Evolutionary conservation across 2,329 filamentous ascomycete genomes (phyloP).

Genomic region (Hymenoscyphus occultus): DNA sequence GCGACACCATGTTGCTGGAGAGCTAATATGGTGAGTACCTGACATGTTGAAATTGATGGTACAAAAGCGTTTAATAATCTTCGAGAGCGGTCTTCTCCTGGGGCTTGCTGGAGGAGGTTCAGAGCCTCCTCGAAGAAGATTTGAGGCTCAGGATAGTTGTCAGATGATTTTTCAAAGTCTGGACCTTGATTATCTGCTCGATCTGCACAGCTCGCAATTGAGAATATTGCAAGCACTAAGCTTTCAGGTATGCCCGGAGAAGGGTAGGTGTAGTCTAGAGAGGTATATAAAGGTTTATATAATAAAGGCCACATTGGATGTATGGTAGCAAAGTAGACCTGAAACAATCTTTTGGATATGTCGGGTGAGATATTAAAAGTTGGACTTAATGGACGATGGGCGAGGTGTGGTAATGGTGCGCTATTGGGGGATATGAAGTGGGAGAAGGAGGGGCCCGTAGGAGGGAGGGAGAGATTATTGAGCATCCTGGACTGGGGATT

Average conservation of each 20-base stretch:
- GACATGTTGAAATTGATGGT: conserved; percentile 32
- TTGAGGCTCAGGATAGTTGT: conserved; percentile 23
- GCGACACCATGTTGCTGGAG: conserved; percentile 35
- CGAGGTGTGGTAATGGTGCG: neutral
- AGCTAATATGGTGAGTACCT: conserved; percentile 31
- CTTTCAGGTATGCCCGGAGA: conserved; percentile 28
- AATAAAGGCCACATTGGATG: conserved; percentile 35
- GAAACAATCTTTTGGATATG: conserved; percentile 30
- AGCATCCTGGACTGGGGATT: neutral
- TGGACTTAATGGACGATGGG: neutral
- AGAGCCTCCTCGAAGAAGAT: conserved; percentile 30
- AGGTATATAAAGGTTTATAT: conserved; percentile 34
- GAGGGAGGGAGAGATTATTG: neutral
- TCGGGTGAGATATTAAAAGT: conserved; percentile 21
- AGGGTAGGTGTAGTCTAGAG: conserved; percentile 28
- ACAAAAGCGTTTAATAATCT: conserved; percentile 25
- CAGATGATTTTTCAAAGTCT: conserved; percentile 11
- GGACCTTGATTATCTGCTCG: conserved; percentile 10
- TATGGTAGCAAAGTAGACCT: conserved; percentile 34
- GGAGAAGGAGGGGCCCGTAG: neutral
- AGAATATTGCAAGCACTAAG: conserved; percentile 31
- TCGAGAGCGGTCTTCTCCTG: conserved; percentile 8
- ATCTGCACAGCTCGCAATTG: conserved; percentile 33
- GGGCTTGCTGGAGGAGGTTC: conserved; percentile 22
- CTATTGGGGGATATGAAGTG: conserved; percentile 5